Evolutionary conservation across 2,329 filamentous ascomycete species (phyloP), one percentile per base, ranked within the genome.

Genomic region (Penicillium sp.): DNA sequence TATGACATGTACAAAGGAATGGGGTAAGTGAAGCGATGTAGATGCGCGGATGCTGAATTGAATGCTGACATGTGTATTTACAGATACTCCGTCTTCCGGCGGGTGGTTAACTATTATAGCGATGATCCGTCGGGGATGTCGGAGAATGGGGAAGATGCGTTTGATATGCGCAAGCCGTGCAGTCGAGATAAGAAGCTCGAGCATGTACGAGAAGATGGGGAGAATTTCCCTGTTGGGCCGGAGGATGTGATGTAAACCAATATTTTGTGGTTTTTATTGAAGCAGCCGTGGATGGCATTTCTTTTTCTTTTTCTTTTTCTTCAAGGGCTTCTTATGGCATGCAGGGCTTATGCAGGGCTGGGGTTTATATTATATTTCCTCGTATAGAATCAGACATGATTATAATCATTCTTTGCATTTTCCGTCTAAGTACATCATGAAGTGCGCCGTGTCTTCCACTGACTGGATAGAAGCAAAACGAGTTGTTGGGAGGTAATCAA

Each of bases 141-240:
- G 17, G 74, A 76, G 29, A 70, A 72, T 23, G 84, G 86, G 50
- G 92, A 96, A 75, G 93, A 97, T 79, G 94, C 93, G 19, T 94
- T 91, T 73, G 94, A 99, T 78, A 99, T 99, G 94, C 86, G 94
- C 64, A 97, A 97, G 74, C 86, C 91, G 38, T 86, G 93, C 78
- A 89, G 85, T 75, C 84, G 93, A 69, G 94, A 99, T 77, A 85
- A 83, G 73, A 84, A 88, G 56, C 78, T 83, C 57, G 84, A 90
- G 73, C 91, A 95, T 75, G 83, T 96, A 48, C 84, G 94, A 63
- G 84, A 88, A 54, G 86, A 93, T 67, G 94, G 94, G 19, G 89
- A 94, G 79, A 82, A 86, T 58, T 86, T 90, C 71, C 82, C 84
- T 66, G 92, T 99, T 27, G 80, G 84, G 49, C 91, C 93, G 2